Conservation (phyloP, 2,329 filamentous ascomycete species). For the Xylariaceae sp. region DNA sequence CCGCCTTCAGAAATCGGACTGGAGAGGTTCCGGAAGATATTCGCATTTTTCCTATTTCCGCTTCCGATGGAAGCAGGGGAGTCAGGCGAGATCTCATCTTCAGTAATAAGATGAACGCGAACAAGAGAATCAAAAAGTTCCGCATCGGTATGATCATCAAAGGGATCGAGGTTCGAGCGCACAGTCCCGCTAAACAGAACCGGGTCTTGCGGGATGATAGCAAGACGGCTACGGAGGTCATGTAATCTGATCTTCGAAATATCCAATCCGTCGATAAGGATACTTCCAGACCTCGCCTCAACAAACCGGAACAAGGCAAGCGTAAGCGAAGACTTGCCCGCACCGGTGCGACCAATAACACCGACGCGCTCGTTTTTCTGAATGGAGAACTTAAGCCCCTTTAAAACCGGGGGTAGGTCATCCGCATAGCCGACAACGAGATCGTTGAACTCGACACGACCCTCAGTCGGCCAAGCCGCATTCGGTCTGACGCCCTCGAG, state of each 20-base stretch:
- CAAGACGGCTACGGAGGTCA: conserved; percentile 65
- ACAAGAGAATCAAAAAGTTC: conserved; percentile 65
- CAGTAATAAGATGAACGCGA: conserved; percentile 61
- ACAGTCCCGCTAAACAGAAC: conserved; percentile 77
- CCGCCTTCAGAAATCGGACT: conserved; percentile 66
- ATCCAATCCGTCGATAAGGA: conserved; percentile 68
- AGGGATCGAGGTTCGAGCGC: conserved; percentile 71
- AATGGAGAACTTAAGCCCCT: conserved; percentile 62
- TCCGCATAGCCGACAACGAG: conserved; percentile 67
- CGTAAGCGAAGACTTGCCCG: conserved; percentile 71
- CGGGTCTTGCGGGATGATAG: conserved; percentile 76
- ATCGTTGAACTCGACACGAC: conserved; percentile 65
- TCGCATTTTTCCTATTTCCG: conserved; percentile 48
- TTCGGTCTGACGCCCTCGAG: conserved; percentile 57
- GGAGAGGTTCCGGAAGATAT: conserved; percentile 59
- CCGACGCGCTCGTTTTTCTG: conserved; percentile 64
- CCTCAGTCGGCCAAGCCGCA: conserved; percentile 70
- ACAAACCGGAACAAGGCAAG: conserved; percentile 74
- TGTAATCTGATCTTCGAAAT: conserved; percentile 67
- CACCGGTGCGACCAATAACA: conserved; percentile 73
- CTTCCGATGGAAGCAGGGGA: conserved; percentile 31
- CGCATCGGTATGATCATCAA: conserved; percentile 61
- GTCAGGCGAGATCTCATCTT: conserved; percentile 32
- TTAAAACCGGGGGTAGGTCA: conserved; percentile 66
- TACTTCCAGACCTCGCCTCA: conserved; percentile 59